Percentiles rank a stretch among this genome's conserved stretches.
Conservation (phyloP, 179 eudicot species). For the Camellia oleifera region DNA sequence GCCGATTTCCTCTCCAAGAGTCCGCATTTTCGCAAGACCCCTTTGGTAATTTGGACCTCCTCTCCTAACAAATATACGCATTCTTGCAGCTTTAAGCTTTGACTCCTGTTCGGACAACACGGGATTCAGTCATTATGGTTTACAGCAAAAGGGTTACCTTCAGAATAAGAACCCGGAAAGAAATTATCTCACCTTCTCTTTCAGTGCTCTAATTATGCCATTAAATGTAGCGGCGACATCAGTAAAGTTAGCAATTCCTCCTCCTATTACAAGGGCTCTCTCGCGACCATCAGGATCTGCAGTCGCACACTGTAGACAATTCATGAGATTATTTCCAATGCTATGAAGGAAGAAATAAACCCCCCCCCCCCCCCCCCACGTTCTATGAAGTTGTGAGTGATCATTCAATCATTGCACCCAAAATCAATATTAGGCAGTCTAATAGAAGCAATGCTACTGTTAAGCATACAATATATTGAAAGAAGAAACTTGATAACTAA, state of each 20-base stretch:
- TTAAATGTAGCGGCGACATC: conserved; percentile 72
- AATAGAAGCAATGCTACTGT: neutral
- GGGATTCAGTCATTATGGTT: neutral
- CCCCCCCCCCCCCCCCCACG: neutral
- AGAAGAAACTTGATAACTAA: neutral
- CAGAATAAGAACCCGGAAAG: neutral
- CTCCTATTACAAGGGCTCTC: conserved; percentile 75
- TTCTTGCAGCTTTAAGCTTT: conserved; percentile 64
- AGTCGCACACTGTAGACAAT: conserved; percentile 57
- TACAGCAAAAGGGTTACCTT: neutral
- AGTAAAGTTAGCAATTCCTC: conserved; percentile 73
- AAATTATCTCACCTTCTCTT: conserved; percentile 47
- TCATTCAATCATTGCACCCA: neutral
- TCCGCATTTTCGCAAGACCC: conserved; percentile 62
- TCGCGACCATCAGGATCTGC: conserved; percentile 63
- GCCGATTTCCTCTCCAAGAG: conserved; percentile 65
- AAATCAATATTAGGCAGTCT: neutral
- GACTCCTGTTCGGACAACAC: conserved; percentile 37
- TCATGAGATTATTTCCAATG: neutral
- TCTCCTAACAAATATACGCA: conserved; percentile 65
- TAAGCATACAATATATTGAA: neutral
- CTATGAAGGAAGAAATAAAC: neutral
- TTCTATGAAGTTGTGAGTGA: neutral
- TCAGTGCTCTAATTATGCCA: conserved; percentile 68
- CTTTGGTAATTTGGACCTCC: conserved; percentile 76